Percentiles rank a stretch among this genome's conserved stretches.
Conservation (phyloP, 1,139 yeast genomes). For the Nematodospora anomalae region DNA sequence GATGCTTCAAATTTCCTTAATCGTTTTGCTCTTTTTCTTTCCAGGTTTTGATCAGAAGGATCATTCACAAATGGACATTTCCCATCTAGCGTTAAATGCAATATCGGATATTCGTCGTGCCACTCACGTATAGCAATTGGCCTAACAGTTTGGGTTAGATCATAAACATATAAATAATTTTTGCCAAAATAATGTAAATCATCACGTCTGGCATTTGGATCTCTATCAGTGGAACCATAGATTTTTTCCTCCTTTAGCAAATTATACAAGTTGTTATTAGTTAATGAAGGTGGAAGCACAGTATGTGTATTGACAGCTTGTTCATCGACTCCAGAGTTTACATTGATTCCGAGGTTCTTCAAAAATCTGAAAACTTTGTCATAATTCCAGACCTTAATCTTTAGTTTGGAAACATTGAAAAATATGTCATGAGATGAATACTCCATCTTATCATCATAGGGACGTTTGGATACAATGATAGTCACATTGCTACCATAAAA, state of each 20-base stretch:
- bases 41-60: slow-evolving; percentile 38
- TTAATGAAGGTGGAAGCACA: slow-evolving; percentile 11
- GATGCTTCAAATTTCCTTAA: slow-evolving; percentile 42
- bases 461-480: slow-evolving; percentile 71
- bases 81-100: slow-evolving; percentile 56
- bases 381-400: slow-evolving; percentile 82
- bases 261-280: slow-evolving; percentile 50
- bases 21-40: slow-evolving; percentile 39
- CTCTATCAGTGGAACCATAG: slow-evolving; percentile 86
- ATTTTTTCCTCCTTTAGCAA: slow-evolving; percentile 81
- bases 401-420: slow-evolving; percentile 57
- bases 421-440: slow-evolving; percentile 62
- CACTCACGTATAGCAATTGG: slow-evolving; percentile 87
- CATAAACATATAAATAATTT: slow-evolving; percentile 74
- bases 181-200: slow-evolving; percentile 78
- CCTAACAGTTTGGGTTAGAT: slow-evolving; percentile 71
- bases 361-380: slow-evolving; percentile 84
- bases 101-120: slow-evolving; percentile 48
- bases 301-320: slow-evolving; percentile 12
- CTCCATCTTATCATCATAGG: slow-evolving; percentile 20
- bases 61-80: slow-evolving; percentile 71
- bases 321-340: slow-evolving; percentile 20
- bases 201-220: slow-evolving; percentile 79
- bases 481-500: slow-evolving; percentile 81
- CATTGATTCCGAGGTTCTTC: slow-evolving; percentile 59